These are phyloP conservation scores for Pichia sp. DNA, from an alignment of 1,139 yeast genomes.

Conservation along the genomic window DNA sequence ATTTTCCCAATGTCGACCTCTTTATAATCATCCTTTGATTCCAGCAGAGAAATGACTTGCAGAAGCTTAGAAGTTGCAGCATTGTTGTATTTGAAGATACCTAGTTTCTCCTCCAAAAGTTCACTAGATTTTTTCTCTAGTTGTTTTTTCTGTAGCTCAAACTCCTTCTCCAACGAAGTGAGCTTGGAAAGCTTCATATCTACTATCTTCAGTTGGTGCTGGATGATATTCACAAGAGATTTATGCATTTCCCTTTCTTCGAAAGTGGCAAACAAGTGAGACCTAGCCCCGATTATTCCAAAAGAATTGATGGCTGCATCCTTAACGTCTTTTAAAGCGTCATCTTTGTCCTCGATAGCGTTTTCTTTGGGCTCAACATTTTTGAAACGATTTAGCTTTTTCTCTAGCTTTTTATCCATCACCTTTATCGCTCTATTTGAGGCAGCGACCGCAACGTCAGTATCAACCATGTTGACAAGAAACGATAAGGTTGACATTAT, in stretches of 20 bases:
- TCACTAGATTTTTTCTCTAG: conserved; percentile 78
- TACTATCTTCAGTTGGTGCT: conserved; percentile 68
- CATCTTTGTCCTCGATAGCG: not conserved
- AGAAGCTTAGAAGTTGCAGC: conserved; percentile 48
- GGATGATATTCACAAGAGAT: conserved; percentile 55
- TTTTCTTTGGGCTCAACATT: conserved; percentile 5
- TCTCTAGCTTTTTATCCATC: conserved; percentile 47
- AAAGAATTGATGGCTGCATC: conserved; percentile 57
- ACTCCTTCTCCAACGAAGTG: conserved; percentile 67
- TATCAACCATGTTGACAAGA: conserved; percentile 79
- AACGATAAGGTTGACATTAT: conserved; percentile 86
- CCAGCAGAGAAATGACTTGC: conserved; percentile 40
- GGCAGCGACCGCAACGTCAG: conserved; percentile 82
- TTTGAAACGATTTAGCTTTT: conserved; percentile 37
- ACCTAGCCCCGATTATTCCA: conserved; percentile 73
- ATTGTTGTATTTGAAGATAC: conserved; percentile 61
- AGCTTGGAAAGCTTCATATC: conserved; percentile 73
- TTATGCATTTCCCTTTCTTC: conserved; percentile 79
- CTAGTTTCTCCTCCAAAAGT: conserved; percentile 70
- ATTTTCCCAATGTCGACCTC: conserved; percentile 24
- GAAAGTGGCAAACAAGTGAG: conserved; percentile 75
- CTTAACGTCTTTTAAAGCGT: conserved; percentile 29
- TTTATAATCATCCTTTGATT: conserved; percentile 18
- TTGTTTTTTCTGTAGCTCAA: conserved; percentile 73
- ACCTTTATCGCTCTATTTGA: conserved; percentile 60